Evolutionary conservation across 495 filamentous ascomycete genomes (phyloP), one percentile per base, ranked within the genome.

Genomic region (Extremus antarcticus): DNA sequence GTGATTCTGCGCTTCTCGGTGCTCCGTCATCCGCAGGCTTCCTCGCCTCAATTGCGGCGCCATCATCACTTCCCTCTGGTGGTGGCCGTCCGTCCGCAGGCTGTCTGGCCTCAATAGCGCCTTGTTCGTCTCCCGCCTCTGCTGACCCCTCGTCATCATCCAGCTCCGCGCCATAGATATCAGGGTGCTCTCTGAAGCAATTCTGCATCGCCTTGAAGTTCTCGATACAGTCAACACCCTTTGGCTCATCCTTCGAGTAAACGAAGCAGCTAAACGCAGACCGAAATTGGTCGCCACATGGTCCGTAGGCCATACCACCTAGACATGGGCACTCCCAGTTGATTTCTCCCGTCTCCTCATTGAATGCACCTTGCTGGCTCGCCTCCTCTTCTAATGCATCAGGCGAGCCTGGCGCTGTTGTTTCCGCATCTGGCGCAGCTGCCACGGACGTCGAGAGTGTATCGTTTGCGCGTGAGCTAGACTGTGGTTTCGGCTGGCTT

Each of bases 311-410:
- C 92, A 98, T 98, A 24, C 92, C 92, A 47, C 92, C 92, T 22
- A 98, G 74, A 66, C 92, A 98, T 19, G 94, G 92, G 71, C 92
- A 98, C 67, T 96, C 92, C 94, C 94, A 98, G 76, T 98, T 97
- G 72, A 98, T 98, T 78, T 97, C 92, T 59, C 92, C 92, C 9
- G 92, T 98, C 76, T 97, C 94, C 13, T 88, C 88, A 70, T 98
- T 91, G 73, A 96, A 98, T 0, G 92, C 92, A 20, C 90, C 92
- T 68, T 96, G 80, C 58, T 88, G 77, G 50, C 70, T 76, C 20
- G 89, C 88, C 70, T 96, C 87, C 47, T 86, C 79, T 69, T 92
- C 84, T 16, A 92, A 72, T 3, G 79, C 83, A 58, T 81, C 77
- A 63, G 38, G 65, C 58, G 40, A 69, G 15, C 55, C 59, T 40